Percentiles rank a stretch among this genome's conserved stretches.
Conservation (phyloP, 495 filamentous ascomycete genomes). For the Neurospora terricola region DNA sequence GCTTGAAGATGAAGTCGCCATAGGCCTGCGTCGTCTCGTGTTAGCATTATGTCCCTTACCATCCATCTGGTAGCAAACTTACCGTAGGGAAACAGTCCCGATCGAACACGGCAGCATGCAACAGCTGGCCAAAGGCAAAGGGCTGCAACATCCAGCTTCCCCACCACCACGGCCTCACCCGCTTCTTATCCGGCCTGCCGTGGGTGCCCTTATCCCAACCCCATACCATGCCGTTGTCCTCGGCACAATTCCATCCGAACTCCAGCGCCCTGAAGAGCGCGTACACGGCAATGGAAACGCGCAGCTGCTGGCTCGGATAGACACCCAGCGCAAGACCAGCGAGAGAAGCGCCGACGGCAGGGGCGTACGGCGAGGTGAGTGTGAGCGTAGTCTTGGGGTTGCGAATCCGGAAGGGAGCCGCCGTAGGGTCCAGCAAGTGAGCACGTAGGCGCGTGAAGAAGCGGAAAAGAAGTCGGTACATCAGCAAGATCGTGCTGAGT, state of each 20-base stretch:
- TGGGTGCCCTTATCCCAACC: conserved; percentile 33
- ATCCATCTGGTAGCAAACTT: conserved; percentile 1
- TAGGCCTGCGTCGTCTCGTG: conserved; percentile 34
- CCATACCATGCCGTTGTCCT: conserved; percentile 71
- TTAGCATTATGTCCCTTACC: not conserved
- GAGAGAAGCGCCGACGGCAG: conserved; percentile 77
- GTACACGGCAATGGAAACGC: conserved; percentile 73
- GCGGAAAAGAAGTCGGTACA: conserved; percentile 82
- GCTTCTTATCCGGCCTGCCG: conserved; percentile 26
- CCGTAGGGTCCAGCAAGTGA: conserved; percentile 64
- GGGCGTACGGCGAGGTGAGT: conserved; percentile 72
- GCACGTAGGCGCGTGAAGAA: conserved; percentile 76
- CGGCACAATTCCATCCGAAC: conserved; percentile 73
- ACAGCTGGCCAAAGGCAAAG: conserved; percentile 76
- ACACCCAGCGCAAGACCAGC: conserved; percentile 76
- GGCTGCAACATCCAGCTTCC: conserved; percentile 96
- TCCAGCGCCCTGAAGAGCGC: conserved; percentile 69
- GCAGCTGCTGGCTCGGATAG: conserved; percentile 64
- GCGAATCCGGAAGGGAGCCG: conserved; percentile 64
- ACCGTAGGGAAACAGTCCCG: conserved; percentile 68
- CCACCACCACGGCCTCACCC: conserved; percentile 70
- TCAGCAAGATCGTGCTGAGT: conserved; percentile 70
- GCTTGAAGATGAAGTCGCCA: conserved; percentile 60
- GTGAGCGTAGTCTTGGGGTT: conserved; percentile 67
- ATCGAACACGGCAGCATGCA: conserved; percentile 90